phyloP scores from a whole-genome alignment of 83 land plant species.

The Thuja plicata region DNA sequence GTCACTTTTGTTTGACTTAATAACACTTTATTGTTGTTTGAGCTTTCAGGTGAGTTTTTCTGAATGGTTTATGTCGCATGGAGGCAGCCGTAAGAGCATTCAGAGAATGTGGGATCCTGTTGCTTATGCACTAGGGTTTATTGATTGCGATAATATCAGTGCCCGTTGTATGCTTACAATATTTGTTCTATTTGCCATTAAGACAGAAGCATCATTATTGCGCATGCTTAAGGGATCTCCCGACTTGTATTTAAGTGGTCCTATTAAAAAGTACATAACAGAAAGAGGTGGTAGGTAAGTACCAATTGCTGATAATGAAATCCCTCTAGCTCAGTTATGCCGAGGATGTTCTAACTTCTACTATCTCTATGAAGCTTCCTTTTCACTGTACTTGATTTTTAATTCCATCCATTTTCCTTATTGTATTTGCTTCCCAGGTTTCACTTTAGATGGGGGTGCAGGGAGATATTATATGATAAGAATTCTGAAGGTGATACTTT shows the following conservation, averaged over 20 bases:
- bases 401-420: neutral
- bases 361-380: neutral
- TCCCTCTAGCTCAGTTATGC: neutral
- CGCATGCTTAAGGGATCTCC: constrained; percentile 99
- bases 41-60: constrained; percentile 86
- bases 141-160: constrained; percentile 97
- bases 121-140: constrained; percentile 98
- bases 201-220: constrained; percentile 93
- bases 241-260: constrained; percentile 88
- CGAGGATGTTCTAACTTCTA: neutral
- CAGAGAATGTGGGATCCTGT: constrained; percentile 99
- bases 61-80: constrained; percentile 95
- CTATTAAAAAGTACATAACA: constrained; percentile 85
- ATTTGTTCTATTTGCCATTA: constrained; percentile 92
- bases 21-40: neutral
- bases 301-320: neutral
- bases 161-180: constrained; percentile 99
- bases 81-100: constrained; percentile 92
- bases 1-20: neutral
- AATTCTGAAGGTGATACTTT: constrained; percentile 65
- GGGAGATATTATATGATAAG: constrained; percentile 76
- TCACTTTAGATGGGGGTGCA: constrained; percentile 95
- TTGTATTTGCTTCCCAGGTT: constrained; percentile 51
- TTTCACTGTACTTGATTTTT: constrained; percentile 1
- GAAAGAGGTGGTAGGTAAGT: constrained; percentile 91